Base-by-base conservation (phyloP, 805 yeast genomes). In the Ogataea pini region DNA sequence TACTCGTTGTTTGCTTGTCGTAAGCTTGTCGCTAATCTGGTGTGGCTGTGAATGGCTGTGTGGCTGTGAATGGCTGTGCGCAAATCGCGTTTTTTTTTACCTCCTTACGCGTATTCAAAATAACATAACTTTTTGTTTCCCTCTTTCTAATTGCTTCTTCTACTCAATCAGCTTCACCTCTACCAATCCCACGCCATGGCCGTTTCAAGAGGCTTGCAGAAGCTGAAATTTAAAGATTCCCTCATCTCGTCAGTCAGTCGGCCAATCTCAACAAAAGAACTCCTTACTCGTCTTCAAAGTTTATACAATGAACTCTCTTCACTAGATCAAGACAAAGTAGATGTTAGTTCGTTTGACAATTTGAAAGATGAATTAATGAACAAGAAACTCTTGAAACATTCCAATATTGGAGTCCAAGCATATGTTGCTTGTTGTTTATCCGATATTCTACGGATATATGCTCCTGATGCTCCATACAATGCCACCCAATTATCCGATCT, bases 401-500 rank as follows among this genome's bases (percentile, higher is more conserved):
- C 79, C 42, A 89, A 88, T 59, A 49, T 63, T 3, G 94, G 92
- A 4, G 81, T 90, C 7, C 85, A 82, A 54, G 80, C 91, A 0
- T 79, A 73, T 49, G 77, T 77, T 1, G 82, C 94, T 7, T 85
- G 95, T 59, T 83, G 94, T 53, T 53, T 89, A 7, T 75, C 89
- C 5, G 96, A 90, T 62, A 72, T 91, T 8, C 66, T 90, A 36
- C 72, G 96, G 49, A 64, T 91, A 13, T 85, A 76, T 59, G 97
- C 96, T 0, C 97, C 97, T 0, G 88, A 90, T 62, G 96, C 96
- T 6, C 97, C 97, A 3, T 90, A 77, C 65, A 80, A 86, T 1
- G 81, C 82, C 19, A 53, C 70, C 1, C 83, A 85, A 55, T 71
- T 90, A 32, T 71, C 81, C 0, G 82, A 73, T 3, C 77, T 89